These are phyloP conservation scores for Daedaleopsis sinensis DNA, from an alignment of 768 basidiomycete species.

Conservation along the genomic window DNA sequence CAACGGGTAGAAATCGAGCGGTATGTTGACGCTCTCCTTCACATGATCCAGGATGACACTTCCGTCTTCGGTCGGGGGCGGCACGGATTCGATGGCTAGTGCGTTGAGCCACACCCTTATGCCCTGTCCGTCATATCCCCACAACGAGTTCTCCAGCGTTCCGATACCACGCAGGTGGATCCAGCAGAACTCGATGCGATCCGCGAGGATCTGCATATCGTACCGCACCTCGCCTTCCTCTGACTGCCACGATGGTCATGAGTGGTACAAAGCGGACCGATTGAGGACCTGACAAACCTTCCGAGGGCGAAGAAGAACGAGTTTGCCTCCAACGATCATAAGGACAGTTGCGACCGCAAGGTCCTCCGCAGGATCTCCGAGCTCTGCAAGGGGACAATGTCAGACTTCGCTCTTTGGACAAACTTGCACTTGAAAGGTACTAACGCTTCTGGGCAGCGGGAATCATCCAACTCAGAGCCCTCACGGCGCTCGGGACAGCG, in stretches of 20 bases:
- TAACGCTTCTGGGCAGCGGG: conserved; percentile 90
- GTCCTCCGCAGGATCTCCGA: conserved; percentile 94
- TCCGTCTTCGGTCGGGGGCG: conserved; percentile 37
- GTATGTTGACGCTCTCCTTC: conserved; percentile 92
- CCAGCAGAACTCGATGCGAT: conserved; percentile 99
- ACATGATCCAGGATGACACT: conserved; percentile 40
- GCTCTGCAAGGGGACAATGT: conserved; percentile 51
- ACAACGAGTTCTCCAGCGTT: conserved; percentile 93
- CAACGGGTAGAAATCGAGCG: conserved; percentile 92
- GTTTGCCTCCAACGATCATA: conserved; percentile 91
- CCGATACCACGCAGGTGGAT: conserved; percentile 94
- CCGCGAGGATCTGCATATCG: conserved; percentile 95
- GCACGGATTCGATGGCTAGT: conserved; percentile 75
- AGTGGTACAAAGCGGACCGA: not conserved
- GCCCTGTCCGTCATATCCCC: conserved; percentile 92
- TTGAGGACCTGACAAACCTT: conserved; percentile 53
- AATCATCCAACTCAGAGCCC: conserved; percentile 97
- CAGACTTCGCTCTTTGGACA: not conserved
- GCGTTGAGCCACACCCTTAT: conserved; percentile 97
- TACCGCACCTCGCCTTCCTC: conserved; percentile 91
- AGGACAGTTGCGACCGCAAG: conserved; percentile 92
- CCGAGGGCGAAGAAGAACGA: conserved; percentile 87
- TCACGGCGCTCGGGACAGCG: conserved; percentile 76
- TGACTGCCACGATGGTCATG: conserved; percentile 49
- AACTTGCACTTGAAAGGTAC: conserved; percentile 29